Evolutionary conservation across 352 stramenopile genomes (phyloP).

Genomic region (Thalassiosira pacifica): DNA sequence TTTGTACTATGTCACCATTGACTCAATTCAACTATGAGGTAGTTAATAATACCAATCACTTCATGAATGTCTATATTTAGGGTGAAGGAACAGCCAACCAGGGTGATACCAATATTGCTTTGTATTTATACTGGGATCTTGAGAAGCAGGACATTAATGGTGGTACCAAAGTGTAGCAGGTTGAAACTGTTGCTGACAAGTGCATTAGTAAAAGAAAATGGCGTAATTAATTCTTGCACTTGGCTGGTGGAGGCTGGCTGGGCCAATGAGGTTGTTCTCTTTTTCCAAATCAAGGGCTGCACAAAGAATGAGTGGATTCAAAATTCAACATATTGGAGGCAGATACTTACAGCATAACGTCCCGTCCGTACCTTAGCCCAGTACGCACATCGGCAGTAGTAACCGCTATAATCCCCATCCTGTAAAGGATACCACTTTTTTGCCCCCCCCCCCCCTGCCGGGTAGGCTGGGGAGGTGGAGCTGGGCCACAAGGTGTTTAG

Average conservation of each 20-base stretch:
- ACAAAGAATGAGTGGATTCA: slow-evolving; percentile 25
- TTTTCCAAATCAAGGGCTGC: slow-evolving; percentile 27
- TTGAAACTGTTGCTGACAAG: slow-evolving; percentile 14
- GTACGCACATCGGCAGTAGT: not conserved
- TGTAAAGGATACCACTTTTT: not conserved
- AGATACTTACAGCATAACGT: no score
- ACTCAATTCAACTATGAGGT: slow-evolving; percentile 5
- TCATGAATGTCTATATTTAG: slow-evolving; percentile 28
- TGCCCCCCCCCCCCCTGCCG: no score
- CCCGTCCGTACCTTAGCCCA: not conserved
- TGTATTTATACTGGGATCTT: slow-evolving; percentile 13
- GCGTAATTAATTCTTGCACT: not conserved
- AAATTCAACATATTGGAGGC: slow-evolving; percentile 20
- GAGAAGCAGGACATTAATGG: not conserved
- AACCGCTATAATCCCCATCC: not conserved
- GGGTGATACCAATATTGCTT: not conserved
- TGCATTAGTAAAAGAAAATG: slow-evolving; percentile 26
- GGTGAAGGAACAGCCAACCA: not conserved
- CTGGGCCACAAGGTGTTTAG: no score
- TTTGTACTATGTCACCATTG: slow-evolving; percentile 8
- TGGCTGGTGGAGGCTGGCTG: slow-evolving; percentile 22
- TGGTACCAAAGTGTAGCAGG: not conserved
- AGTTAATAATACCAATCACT: not conserved
- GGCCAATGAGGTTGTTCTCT: not conserved
- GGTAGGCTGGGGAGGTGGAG: no score